Evolutionary conservation across 1,284 basidiomycete genomes (phyloP).

Genomic region (Ustilago cynodontis): DNA sequence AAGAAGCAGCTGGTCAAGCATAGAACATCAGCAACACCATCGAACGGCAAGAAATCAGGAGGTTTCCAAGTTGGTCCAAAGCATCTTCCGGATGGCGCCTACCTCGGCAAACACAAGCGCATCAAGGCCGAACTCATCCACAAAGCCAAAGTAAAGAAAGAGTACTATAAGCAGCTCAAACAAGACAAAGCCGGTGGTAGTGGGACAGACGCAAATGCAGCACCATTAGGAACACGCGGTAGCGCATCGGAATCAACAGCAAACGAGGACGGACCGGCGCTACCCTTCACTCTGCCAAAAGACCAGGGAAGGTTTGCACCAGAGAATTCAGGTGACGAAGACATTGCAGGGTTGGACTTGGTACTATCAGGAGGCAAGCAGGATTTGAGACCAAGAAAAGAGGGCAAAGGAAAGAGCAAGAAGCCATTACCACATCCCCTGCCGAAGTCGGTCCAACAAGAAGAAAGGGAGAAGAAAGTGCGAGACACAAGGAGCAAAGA

Average conservation of each 20-base stretch:
- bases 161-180: conserved; percentile 72
- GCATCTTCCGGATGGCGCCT: conserved; percentile 66
- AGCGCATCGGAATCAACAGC: conserved; percentile 5
- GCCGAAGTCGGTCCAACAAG: conserved; percentile 8
- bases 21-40: conserved; percentile 37
- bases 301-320: conserved; percentile 60
- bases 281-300: conserved; percentile 30
- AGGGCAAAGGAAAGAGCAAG: conserved; percentile 22
- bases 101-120: conserved; percentile 72
- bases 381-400: conserved; percentile 38
- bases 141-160: conserved; percentile 73
- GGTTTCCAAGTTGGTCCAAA: conserved; percentile 67
- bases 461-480: conserved; percentile 9
- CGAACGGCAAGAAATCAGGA: conserved; percentile 34
- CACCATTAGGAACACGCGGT: conserved; percentile 34
- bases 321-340: conserved; percentile 35
- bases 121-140: conserved; percentile 73
- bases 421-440: conserved; percentile 49
- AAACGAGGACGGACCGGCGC: conserved; percentile 5
- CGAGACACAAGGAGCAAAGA: conserved; percentile 51
- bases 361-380: conserved; percentile 26
- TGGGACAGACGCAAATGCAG: conserved; percentile 25
- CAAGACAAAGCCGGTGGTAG: conserved; percentile 67
- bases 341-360: conserved; percentile 10
- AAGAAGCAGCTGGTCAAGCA: conserved; percentile 64